These are phyloP conservation scores for Trichoderma atroviride DNA, from an alignment of 2,329 filamentous ascomycete species.

Conservation along the genomic window DNA sequence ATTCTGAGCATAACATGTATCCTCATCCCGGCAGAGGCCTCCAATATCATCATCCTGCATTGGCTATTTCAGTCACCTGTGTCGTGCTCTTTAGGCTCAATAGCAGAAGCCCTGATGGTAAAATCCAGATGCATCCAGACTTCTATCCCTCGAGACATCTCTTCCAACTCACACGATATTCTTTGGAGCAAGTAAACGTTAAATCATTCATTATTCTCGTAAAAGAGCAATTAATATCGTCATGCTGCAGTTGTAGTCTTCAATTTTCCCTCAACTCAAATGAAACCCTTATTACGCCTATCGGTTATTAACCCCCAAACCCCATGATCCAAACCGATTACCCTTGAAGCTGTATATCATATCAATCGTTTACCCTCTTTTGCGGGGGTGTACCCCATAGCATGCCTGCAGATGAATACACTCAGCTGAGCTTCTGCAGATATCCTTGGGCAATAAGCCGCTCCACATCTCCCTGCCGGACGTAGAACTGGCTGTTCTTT, in stretches of 20 bases:
- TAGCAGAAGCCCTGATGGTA: neutral
- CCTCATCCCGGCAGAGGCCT: neutral
- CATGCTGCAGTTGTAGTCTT: neutral
- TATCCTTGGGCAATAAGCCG: constrained; percentile 92
- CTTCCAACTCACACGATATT: neutral
- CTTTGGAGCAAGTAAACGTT: neutral
- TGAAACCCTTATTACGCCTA: no score
- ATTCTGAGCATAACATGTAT: neutral
- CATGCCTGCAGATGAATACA: neutral
- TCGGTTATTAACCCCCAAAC: neutral
- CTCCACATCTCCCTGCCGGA: constrained; percentile 93
- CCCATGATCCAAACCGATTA: neutral
- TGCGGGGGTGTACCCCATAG: no score
- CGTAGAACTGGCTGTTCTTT: constrained; percentile 98
- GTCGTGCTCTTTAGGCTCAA: neutral
- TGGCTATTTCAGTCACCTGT: neutral
- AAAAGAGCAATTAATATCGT: neutral
- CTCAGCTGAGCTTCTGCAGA: constrained; percentile 82
- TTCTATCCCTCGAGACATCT: neutral
- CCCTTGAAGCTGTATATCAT: neutral
- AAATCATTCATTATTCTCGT: neutral
- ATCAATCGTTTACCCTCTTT: neutral
- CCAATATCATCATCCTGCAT: neutral
- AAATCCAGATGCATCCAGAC: neutral
- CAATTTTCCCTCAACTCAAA: neutral